Conservation (phyloP, 2,329 filamentous ascomycete species). For the Cercospora zeae-maydis region DNA sequence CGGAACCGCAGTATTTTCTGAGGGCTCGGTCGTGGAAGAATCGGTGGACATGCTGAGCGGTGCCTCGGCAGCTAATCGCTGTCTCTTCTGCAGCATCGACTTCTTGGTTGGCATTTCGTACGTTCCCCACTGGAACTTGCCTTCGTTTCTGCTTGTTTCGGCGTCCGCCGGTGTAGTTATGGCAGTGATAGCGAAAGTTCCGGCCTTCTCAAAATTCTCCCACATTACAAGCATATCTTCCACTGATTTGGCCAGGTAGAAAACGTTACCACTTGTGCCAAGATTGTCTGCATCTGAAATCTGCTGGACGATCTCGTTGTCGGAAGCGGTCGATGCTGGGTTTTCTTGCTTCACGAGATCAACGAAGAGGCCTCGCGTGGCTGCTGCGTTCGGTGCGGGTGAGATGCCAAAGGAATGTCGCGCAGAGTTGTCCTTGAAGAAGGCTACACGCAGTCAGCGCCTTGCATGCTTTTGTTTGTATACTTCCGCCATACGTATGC, state of each 20-base stretch:
- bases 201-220: conserved; percentile 14
- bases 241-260: conserved; percentile 20
- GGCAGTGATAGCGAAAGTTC: conserved; percentile 25
- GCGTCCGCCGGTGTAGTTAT: conserved; percentile 23
- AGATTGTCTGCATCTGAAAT: conserved; percentile 7
- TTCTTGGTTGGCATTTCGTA: conserved; percentile 31
- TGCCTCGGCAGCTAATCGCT: conserved; percentile 23
- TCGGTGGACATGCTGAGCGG: conserved; percentile 18
- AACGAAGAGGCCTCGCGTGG: conserved; percentile 29
- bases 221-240: conserved; percentile 21
- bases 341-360: conserved; percentile 32
- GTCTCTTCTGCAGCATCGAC: conserved; percentile 28
- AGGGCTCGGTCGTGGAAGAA: conserved; percentile 28
- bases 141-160: conserved; percentile 16
- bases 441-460: background rate
- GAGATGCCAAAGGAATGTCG: conserved; percentile 28
- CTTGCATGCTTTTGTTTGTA: background rate
- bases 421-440: conserved; percentile 8
- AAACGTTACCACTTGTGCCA: conserved; percentile 17
- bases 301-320: conserved; percentile 13
- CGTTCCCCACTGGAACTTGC: conserved; percentile 33
- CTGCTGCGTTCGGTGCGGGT: conserved; percentile 24
- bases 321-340: conserved; percentile 17
- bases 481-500: conserved; percentile 15
- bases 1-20: conserved; percentile 31